phyloP scores from a whole-genome alignment of 2,329 filamentous ascomycete species.

The Ceratocystis alfenasii region DNA sequence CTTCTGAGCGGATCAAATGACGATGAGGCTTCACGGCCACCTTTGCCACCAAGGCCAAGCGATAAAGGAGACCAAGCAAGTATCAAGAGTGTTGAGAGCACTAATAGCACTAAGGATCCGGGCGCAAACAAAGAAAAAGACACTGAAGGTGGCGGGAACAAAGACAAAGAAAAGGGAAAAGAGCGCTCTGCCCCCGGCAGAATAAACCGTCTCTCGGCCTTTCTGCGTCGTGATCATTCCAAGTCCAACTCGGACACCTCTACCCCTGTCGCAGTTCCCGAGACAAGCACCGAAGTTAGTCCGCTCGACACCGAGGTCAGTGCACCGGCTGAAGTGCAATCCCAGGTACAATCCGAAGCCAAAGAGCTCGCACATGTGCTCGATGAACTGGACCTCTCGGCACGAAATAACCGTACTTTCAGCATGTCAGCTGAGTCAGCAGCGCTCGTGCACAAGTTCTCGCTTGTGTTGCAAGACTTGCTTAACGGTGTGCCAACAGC shows the following conservation, averaged over 20 bases:
- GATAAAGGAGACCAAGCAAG: neutral
- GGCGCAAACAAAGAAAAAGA: neutral
- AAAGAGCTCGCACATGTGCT: slow-evolving; percentile 72
- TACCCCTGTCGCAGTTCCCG: neutral
- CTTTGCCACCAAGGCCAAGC: slow-evolving; percentile 39
- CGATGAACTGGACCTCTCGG: slow-evolving; percentile 70
- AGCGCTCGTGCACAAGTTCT: slow-evolving; percentile 72
- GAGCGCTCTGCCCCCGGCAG: slow-evolving; percentile 14
- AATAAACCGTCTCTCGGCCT: slow-evolving; percentile 29
- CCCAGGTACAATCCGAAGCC: slow-evolving; percentile 38
- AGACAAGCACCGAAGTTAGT: slow-evolving; percentile 22
- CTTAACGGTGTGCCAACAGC: slow-evolving; percentile 88
- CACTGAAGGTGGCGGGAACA: slow-evolving; percentile 30
- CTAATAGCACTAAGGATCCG: neutral
- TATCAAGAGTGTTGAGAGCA: slow-evolving; percentile 30
- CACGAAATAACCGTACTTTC: slow-evolving; percentile 75
- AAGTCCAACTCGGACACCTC: slow-evolving; percentile 29
- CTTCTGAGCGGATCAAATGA: slow-evolving; percentile 26
- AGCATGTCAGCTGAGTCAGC: slow-evolving; percentile 74
- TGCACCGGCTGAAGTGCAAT: slow-evolving; percentile 31
- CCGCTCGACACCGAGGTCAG: slow-evolving; percentile 24
- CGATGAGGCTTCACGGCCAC: slow-evolving; percentile 38
- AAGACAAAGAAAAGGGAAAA: slow-evolving; percentile 20
- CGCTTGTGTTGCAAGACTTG: slow-evolving; percentile 79
- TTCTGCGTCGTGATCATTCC: slow-evolving; percentile 32